phyloP scores from a whole-genome alignment of 192 early-diverging fungal genomes.

The Jimgerdemannia flammicorona region DNA sequence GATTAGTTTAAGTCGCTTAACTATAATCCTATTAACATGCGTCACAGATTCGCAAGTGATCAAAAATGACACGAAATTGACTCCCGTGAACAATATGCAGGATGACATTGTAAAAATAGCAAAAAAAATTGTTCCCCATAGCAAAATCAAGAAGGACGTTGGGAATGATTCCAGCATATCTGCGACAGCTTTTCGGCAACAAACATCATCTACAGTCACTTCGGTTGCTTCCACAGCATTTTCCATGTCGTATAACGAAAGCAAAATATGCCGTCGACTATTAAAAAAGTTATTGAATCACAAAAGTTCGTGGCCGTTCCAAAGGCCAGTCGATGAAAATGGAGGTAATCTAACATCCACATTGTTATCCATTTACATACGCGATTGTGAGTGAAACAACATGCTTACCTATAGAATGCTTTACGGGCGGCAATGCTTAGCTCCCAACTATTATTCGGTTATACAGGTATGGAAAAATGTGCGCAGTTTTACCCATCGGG shows the following conservation, averaged over 20 bases:
- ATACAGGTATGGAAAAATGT: neutral
- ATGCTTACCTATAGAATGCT: too few relatives aligned
- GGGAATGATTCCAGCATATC: constrained; percentile 1
- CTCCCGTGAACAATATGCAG: neutral
- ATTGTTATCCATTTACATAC: too few relatives aligned
- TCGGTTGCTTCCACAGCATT: constrained; percentile 17
- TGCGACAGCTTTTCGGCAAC: neutral
- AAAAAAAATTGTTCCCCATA: constrained; percentile 18
- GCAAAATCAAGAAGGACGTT: constrained; percentile 15
- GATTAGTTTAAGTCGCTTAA: neutral
- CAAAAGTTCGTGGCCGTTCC: constrained; percentile 51
- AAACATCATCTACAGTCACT: constrained; percentile 10
- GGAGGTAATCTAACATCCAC: constrained; percentile 29
- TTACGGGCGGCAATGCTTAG: neutral
- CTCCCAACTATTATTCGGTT: neutral
- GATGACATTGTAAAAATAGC: neutral
- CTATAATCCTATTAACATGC: neutral
- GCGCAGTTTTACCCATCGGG: neutral
- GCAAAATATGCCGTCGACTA: constrained; percentile 31
- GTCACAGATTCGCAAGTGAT: neutral
- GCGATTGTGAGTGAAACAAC: too few relatives aligned
- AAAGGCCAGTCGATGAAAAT: constrained; percentile 54
- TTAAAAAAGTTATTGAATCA: constrained; percentile 43
- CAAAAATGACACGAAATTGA: neutral
- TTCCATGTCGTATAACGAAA: constrained; percentile 19